A percentile compares a stretch with the other conserved stretches of the same genome.
phyloP scores from a whole-genome alignment of 2,329 filamentous ascomycete species.

The Penicillium sp. region DNA sequence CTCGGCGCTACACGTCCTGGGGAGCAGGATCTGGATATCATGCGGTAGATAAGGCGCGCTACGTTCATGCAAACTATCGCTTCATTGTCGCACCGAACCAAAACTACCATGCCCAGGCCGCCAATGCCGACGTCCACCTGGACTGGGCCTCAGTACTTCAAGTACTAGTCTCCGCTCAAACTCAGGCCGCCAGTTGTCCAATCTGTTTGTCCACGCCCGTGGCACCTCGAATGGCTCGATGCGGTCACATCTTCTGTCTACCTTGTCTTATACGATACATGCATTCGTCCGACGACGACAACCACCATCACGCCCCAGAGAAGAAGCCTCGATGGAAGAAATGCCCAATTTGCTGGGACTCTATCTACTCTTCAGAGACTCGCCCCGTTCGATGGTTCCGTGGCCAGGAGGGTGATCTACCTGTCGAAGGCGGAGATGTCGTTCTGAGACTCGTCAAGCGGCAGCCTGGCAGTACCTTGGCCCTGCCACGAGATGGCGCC shows the following conservation, averaged over 20 bases:
- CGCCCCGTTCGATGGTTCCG: conserved; percentile 87
- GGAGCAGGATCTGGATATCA: conserved; percentile 88
- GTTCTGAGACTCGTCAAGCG: conserved; percentile 84
- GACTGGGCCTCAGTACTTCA: conserved; percentile 92
- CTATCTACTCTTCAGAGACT: conserved; percentile 87
- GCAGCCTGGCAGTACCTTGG: conserved; percentile 77
- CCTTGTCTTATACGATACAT: conserved; percentile 94
- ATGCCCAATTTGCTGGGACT: conserved; percentile 94
- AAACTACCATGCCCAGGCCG: conserved; percentile 76
- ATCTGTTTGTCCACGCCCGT: conserved; percentile 93
- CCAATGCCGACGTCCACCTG: conserved; percentile 83
- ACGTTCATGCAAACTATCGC: conserved; percentile 94
- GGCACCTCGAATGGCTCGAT: conserved; percentile 94
- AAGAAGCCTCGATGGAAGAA: conserved; percentile 85
- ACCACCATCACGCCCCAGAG: conserved; percentile 60
- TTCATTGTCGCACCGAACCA: conserved; percentile 87
- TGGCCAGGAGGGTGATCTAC: conserved; percentile 80
- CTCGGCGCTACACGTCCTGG: conserved; percentile 75
- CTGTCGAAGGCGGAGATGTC: conserved; percentile 83
- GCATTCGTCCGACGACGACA: conserved; percentile 78
- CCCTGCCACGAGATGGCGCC: conserved; percentile 78
- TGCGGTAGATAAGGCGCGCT: conserved; percentile 85
- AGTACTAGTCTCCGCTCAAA: conserved; percentile 85
- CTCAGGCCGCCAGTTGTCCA: conserved; percentile 84
- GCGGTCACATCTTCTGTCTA: conserved; percentile 95